Conservation (phyloP, 1,139 yeast genomes). For the Pichia sp. region DNA sequence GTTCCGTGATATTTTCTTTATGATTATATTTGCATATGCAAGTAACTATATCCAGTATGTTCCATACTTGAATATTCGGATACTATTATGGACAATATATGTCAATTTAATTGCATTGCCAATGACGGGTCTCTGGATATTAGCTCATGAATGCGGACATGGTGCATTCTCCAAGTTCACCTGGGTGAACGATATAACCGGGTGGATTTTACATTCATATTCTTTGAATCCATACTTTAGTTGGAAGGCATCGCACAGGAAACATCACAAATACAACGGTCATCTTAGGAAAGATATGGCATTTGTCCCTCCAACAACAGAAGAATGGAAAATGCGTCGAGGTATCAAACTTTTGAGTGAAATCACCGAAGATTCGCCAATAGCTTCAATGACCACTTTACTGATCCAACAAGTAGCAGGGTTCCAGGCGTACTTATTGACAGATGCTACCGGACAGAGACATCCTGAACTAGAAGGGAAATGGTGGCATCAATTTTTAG, state of each 20-base stretch:
- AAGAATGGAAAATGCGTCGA: constrained; percentile 39
- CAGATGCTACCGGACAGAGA: constrained; percentile 74
- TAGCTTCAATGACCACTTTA: constrained; percentile 47
- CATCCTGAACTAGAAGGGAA: constrained; percentile 35
- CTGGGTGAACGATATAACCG: constrained; percentile 63
- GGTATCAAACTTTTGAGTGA: constrained; percentile 42
- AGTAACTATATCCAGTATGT: constrained; percentile 46
- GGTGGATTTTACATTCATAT: constrained; percentile 78
- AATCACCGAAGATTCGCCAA: constrained; percentile 67
- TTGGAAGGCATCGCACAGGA: constrained; percentile 77
- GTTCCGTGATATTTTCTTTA: constrained; percentile 51
- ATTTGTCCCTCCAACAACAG: constrained; percentile 59
- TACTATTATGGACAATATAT: constrained; percentile 44
- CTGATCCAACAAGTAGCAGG: constrained; percentile 73
- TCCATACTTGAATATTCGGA: constrained; percentile 37
- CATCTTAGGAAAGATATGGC: constrained; percentile 78
- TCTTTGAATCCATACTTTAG: constrained; percentile 79
- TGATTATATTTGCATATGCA: constrained; percentile 48
- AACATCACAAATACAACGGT: constrained; percentile 87
- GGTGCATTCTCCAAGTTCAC: constrained; percentile 73
- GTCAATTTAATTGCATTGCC: constrained; percentile 36
- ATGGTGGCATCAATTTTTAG: constrained; percentile 36
- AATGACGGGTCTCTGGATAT: constrained; percentile 79
- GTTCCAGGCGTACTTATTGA: constrained; percentile 55
- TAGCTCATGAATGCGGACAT: constrained; percentile 91